These are phyloP conservation scores for Dendrobium officinale DNA, from an alignment of 106 monocot genomes.

Conservation along the genomic window DNA sequence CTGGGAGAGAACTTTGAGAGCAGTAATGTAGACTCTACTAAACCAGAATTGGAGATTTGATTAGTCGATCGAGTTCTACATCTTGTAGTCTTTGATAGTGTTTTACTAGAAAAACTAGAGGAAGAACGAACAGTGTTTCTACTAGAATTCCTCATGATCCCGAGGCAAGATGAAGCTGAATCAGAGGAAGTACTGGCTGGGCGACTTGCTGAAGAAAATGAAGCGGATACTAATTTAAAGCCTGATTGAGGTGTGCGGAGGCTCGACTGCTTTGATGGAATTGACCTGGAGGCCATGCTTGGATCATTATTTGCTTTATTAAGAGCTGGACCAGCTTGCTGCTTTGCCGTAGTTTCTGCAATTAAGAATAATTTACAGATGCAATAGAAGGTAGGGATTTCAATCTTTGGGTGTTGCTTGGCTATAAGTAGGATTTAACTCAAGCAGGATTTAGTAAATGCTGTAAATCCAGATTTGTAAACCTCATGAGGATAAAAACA, in stretches of 20 bases:
- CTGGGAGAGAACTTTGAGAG: background rate
- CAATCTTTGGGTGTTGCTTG: background rate
- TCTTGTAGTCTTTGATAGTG: background rate
- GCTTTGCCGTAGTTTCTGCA: background rate
- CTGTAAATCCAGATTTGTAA: no score
- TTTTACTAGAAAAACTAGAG: background rate
- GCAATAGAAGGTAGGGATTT: background rate
- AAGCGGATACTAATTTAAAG: background rate
- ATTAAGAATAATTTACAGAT: background rate
- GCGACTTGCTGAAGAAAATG: background rate
- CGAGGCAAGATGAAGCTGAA: background rate
- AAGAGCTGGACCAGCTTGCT: background rate
- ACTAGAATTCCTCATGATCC: background rate
- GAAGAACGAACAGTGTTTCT: background rate
- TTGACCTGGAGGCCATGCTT: background rate
- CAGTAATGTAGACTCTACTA: background rate
- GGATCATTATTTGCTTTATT: background rate
- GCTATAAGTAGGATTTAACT: background rate
- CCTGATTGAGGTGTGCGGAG: background rate
- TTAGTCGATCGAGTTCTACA: background rate
- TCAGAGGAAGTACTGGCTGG: background rate
- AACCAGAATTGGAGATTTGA: background rate
- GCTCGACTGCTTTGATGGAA: background rate
- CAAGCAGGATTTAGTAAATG: no score
- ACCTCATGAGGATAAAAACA: no score